Conservation (phyloP, 306 rosid genomes). For the Castanospermum australe region DNA sequence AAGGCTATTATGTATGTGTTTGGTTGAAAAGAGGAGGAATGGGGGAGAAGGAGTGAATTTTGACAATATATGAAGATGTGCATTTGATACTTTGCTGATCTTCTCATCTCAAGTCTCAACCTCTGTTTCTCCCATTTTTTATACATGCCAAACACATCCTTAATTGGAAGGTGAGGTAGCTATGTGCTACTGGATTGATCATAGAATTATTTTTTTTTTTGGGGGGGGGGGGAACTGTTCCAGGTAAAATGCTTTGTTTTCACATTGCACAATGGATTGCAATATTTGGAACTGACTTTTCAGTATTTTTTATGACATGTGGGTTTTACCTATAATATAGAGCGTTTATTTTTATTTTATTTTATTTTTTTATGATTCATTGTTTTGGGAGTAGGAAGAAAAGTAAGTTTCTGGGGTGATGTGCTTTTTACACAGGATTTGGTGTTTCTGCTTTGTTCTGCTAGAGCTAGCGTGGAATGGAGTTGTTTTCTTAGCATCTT, state of each 20-base stretch:
- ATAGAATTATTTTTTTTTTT: no score
- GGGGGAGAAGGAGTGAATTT: not conserved
- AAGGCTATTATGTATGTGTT: not conserved
- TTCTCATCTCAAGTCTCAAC: not conserved
- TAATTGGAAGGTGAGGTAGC: not conserved
- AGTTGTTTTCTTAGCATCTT: not conserved
- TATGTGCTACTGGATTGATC: slow-evolving; percentile 4
- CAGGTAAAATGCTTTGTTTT: not conserved
- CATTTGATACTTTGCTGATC: not conserved
- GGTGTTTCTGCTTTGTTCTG: not conserved
- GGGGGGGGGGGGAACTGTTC: not conserved
- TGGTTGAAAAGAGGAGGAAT: not conserved
- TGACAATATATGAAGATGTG: not conserved
- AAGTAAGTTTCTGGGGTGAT: no score
- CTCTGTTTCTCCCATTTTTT: not conserved
- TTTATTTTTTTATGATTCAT: no score
- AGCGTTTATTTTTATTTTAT: no score
- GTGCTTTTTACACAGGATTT: not conserved
- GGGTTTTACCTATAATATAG: not conserved
- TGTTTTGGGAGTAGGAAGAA: not conserved
- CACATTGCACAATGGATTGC: not conserved
- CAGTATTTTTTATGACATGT: not conserved
- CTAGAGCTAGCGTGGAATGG: not conserved
- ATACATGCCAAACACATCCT: not conserved
- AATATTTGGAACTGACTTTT: not conserved